Percentiles rank a stretch among this genome's conserved stretches.
phyloP scores from a whole-genome alignment of 257 asterid species.

The Solanum stenotomum region DNA sequence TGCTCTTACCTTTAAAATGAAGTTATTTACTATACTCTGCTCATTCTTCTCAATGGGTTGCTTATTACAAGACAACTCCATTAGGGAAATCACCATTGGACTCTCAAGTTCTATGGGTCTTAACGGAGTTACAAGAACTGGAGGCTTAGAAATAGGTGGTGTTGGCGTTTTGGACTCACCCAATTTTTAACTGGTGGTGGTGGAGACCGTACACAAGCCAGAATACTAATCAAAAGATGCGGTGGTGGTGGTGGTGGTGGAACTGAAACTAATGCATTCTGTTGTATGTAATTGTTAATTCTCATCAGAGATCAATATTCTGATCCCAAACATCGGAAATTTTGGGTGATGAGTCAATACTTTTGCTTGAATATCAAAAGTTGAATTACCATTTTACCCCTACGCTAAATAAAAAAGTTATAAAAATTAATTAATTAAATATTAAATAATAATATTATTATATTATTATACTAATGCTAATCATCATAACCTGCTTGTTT shows the following conservation, averaged over 20 bases:
- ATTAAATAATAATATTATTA: no score
- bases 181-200: neutral
- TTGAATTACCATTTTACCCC: no score
- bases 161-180: no score
- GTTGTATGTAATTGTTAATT: constrained; percentile 9
- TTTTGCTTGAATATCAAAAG: constrained; percentile 34
- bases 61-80: constrained; percentile 38
- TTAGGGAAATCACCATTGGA: constrained; percentile 37
- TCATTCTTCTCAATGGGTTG: constrained; percentile 14
- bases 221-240: constrained; percentile 16
- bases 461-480: no score
- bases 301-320: constrained; percentile 8
- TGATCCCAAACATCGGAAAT: constrained; percentile 16
- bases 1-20: no score
- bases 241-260: constrained; percentile 15
- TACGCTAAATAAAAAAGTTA: no score
- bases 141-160: constrained; percentile 23
- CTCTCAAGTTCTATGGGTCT: constrained; percentile 33
- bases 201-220: constrained; percentile 20
- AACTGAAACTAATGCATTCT: neutral
- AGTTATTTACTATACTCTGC: neutral
- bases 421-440: no score
- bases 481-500: no score
- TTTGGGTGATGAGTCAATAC: constrained; percentile 23
- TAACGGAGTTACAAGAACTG: constrained; percentile 26